Base-by-base conservation (phyloP, 2,329 filamentous ascomycete species). In the Diaporthe sp. region DNA sequence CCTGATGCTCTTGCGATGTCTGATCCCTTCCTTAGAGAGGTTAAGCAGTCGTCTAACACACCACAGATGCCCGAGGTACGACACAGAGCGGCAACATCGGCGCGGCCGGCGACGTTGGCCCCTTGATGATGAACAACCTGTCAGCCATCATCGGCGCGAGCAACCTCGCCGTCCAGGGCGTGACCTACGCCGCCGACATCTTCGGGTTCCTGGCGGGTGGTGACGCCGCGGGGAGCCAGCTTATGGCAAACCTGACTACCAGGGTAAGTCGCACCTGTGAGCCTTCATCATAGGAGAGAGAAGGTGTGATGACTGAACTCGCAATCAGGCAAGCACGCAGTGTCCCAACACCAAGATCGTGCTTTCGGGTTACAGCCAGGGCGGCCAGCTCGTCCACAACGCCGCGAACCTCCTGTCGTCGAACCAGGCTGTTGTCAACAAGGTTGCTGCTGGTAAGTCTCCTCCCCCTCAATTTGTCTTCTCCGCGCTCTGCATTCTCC, bases 261-360 rank as follows among this genome's bases (percentile, higher is more conserved):
- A 40, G 54, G 52, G 75, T 74, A 58, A n/a, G 72, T 55, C 25
- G 0, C 5, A 17, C 4, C 8, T 5, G 13, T 17, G 25, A 19
- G 9, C 9, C 13, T 25, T 10, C 17, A 4, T n/a, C 7, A 6
- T 3, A 3, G 52, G 25, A n/a, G 9, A 30, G 45, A 25, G 13
- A 7, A 9, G 13, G 3, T 3, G 8, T 40, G 22, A 10, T 22
- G 19, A 28, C 64, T 68, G n/a, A 68, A 9, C 47, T 15, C n/a
- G 9, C 4, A 4, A 15, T 38, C 40, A 76, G 75, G 75, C 72
- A 8, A 70, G 68, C 55, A 71, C 61, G 9, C 75, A 76, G 13
- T 87, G 86, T 72, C 85, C 85, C 0, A 78, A 80, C 45, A 86
- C 85, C 5, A 81, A 83, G 47, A 78, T 87, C 45, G 84, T 86